phyloP scores from a whole-genome alignment of 331 rosid genomes.

The Pyrus hybrid region DNA sequence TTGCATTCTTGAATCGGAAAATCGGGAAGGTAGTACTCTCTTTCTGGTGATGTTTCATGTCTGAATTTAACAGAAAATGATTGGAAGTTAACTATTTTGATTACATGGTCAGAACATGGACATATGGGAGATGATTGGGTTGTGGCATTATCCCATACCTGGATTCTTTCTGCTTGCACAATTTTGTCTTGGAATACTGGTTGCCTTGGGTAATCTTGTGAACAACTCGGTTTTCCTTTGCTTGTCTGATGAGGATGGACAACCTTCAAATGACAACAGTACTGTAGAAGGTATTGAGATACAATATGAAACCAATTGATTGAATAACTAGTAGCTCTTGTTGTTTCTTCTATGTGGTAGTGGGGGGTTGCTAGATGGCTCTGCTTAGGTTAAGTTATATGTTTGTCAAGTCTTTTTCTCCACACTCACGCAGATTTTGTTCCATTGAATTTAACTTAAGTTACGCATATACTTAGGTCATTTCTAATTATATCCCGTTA shows the following conservation, averaged over 20 bases:
- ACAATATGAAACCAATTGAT: not conserved
- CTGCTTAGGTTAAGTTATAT: not conserved
- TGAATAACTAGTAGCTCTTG: not conserved
- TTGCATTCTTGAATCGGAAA: constrained; percentile 67
- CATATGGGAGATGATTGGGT: constrained; percentile 98
- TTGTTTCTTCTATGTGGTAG: not conserved
- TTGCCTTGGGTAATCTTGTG: constrained; percentile 97
- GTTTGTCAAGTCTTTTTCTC: not conserved
- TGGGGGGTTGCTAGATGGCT: not conserved
- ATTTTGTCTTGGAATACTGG: constrained; percentile 90
- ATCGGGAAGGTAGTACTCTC: constrained; percentile 71
- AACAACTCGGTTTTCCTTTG: constrained; percentile 88
- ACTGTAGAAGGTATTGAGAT: constrained; percentile 44
- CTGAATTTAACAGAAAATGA: constrained; percentile 5
- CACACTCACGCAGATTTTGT: not conserved
- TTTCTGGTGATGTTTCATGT: constrained; percentile 6
- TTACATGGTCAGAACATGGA: constrained; percentile 71
- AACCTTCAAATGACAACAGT: constrained; percentile 41
- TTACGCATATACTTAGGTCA: not conserved
- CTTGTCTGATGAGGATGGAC: constrained; percentile 67
- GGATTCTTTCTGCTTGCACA: constrained; percentile 96
- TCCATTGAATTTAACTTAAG: not conserved
- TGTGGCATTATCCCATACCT: constrained; percentile 96
- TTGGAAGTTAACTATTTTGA: constrained; percentile 9
- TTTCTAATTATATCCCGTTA: not conserved